A percentile compares a stretch with the other conserved stretches of the same genome.
Conservation (phyloP, 176 grass and related monocot genomes). For the Triticum monococcum region DNA sequence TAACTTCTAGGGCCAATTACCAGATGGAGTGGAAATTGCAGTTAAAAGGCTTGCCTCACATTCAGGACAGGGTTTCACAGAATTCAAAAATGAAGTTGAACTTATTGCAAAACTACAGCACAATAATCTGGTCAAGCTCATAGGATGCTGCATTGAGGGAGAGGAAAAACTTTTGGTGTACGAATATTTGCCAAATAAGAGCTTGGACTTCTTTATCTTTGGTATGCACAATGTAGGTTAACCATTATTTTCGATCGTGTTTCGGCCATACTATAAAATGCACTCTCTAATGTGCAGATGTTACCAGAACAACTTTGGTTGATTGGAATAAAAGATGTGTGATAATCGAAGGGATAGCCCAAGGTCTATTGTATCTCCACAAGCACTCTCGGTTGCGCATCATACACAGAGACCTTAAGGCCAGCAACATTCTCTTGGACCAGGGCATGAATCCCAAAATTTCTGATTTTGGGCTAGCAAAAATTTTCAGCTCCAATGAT, state of each 20-base stretch:
- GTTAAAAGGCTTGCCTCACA: constrained; percentile 22
- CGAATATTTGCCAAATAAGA: constrained; percentile 29
- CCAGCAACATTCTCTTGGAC: constrained; percentile 40
- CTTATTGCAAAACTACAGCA: constrained; percentile 33
- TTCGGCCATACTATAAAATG: neutral
- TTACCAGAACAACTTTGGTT: neutral
- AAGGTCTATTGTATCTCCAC: constrained; percentile 42
- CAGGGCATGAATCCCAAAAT: constrained; percentile 31
- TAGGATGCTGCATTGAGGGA: constrained; percentile 24
- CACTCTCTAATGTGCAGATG: neutral
- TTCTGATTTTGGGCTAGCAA: constrained; percentile 42
- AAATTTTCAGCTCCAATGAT: constrained; percentile 25
- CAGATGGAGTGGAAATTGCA: neutral
- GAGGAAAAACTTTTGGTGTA: constrained; percentile 27
- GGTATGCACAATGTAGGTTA: neutral
- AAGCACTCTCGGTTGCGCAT: constrained; percentile 28
- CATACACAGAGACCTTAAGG: constrained; percentile 26
- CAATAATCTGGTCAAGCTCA: constrained; percentile 1
- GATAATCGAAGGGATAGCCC: constrained; percentile 28
- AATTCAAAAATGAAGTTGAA: constrained; percentile 33
- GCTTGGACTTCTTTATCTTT: constrained; percentile 35
- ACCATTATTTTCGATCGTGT: neutral
- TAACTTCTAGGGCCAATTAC: too few relatives aligned
- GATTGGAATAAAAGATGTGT: constrained; percentile 4
- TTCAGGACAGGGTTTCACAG: constrained; percentile 6